Percentiles rank a stretch among this genome's conserved stretches.
Evolutionary conservation across 257 asterid species (phyloP).

Genomic region (Henckelia pumila): DNA sequence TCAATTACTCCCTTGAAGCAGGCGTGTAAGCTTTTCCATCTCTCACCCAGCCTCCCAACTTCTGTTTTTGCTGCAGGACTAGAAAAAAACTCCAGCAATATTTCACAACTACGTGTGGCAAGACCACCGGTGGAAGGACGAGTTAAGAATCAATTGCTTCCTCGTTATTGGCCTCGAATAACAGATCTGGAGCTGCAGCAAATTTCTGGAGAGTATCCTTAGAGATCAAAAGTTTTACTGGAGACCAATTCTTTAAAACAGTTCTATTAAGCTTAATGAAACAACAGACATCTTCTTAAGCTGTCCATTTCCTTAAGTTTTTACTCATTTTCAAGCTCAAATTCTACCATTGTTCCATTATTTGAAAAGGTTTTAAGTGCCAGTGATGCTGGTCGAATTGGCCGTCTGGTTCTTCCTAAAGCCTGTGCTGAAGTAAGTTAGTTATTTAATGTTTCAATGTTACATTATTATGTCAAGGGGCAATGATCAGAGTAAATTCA

Average conservation of each 20-base stretch:
- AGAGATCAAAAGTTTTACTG: neutral
- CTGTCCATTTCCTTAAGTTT: conserved; percentile 48
- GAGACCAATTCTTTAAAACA: neutral
- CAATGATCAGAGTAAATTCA: neutral
- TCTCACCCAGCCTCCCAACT: conserved; percentile 68
- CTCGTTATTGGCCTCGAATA: conserved; percentile 98
- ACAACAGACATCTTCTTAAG: conserved; percentile 9
- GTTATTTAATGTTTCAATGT: conserved; percentile 19
- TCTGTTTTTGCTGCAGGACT: conserved; percentile 48
- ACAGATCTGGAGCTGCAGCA: conserved; percentile 93
- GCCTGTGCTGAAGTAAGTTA: conserved; percentile 89
- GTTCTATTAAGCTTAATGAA: neutral
- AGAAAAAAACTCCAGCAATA: conserved; percentile 46
- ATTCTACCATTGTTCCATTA: no score
- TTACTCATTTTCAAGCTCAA: conserved; percentile 59
- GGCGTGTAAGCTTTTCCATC: conserved; percentile 58
- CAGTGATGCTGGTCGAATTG: no score
- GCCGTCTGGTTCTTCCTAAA: no score
- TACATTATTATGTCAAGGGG: neutral
- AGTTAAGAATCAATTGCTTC: conserved; percentile 87
- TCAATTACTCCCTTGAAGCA: conserved; percentile 53
- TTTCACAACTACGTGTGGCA: conserved; percentile 77
- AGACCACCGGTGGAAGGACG: conserved; percentile 97
- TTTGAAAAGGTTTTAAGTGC: no score
- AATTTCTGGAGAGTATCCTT: conserved; percentile 98